A percentile compares a stretch with the other conserved stretches of the same genome.
Conservation (phyloP, 768 basidiomycete genomes). For the Podaxis sp. region DNA sequence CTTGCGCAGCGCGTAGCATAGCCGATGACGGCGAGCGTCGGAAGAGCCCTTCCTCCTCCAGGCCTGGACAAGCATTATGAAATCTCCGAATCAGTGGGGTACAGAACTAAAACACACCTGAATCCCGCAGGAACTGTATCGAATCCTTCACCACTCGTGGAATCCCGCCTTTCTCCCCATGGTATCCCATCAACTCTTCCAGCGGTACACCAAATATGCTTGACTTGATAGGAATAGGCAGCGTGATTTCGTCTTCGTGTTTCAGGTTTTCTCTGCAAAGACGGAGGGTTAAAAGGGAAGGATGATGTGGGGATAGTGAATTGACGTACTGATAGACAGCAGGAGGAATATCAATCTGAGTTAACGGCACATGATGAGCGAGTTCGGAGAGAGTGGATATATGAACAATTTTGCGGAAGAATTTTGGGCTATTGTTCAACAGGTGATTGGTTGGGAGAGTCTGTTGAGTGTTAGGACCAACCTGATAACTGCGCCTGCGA, state of each 20-base stretch:
- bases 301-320: neutral
- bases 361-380: conserved; percentile 75
- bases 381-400: conserved; percentile 76
- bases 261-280: conserved; percentile 71
- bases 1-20: conserved; percentile 70
- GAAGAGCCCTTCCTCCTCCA: conserved; percentile 80
- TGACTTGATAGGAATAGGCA: conserved; percentile 63
- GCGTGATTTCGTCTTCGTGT: conserved; percentile 64
- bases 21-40: conserved; percentile 76
- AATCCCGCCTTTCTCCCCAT: conserved; percentile 82
- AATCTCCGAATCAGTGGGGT: neutral
- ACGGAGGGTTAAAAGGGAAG: neutral
- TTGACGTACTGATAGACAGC: conserved; percentile 74
- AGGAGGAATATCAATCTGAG: conserved; percentile 84
- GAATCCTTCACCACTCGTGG: conserved; percentile 79
- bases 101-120: conserved; percentile 33
- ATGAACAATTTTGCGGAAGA: conserved; percentile 83
- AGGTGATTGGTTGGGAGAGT: neutral
- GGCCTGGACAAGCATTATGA: conserved; percentile 34
- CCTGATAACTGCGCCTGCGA: conserved; percentile 88
- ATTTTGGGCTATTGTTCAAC: conserved; percentile 66
- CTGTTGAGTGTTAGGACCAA: conserved; percentile 26
- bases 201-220: conserved; percentile 79
- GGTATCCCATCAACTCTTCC: conserved; percentile 80
- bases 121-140: conserved; percentile 67